phyloP scores from a whole-genome alignment of 352 stramenopile species.

The Phytophthora rubi region DNA sequence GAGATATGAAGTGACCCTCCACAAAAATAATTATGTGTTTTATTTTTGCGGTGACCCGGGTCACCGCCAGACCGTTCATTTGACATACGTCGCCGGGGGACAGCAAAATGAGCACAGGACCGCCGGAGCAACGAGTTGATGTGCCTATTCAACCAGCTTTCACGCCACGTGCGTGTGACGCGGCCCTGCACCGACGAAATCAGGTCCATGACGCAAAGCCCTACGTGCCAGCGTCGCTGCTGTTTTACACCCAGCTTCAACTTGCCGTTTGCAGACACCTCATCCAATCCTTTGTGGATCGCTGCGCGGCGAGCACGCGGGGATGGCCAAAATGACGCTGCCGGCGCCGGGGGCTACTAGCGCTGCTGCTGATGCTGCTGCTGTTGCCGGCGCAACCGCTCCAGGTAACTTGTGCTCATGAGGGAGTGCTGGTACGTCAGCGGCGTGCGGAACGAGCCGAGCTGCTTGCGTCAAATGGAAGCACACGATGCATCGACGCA shows the following conservation, averaged over 20 bases:
- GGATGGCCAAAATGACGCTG: neutral
- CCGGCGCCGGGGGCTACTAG: no score
- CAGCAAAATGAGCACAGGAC: no score
- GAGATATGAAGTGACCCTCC: no score
- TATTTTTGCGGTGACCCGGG: no score
- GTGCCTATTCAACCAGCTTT: no score
- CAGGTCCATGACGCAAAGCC: constrained; percentile 34
- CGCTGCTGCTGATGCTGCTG: constrained; percentile 13
- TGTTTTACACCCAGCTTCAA: constrained; percentile 22
- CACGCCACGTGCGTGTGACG: neutral
- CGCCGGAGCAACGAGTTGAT: no score
- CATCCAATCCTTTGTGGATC: constrained; percentile 19
- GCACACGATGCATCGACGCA: constrained; percentile 1
- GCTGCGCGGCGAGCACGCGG: neutral
- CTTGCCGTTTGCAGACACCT: constrained; percentile 12
- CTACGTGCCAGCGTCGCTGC: neutral
- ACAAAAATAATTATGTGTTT: no score
- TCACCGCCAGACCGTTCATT: no score
- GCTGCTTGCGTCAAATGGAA: constrained; percentile 27
- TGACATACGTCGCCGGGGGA: neutral
- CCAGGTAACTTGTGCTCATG: constrained; percentile 61
- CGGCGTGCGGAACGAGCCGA: constrained; percentile 21
- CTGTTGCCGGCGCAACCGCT: constrained; percentile 41
- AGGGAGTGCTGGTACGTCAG: constrained; percentile 56
- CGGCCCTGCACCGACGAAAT: constrained; percentile 28